Evolutionary conservation across 2,329 filamentous ascomycete genomes (phyloP), one percentile per base, ranked within the genome.

Genomic region (Fusarium avenaceum): DNA sequence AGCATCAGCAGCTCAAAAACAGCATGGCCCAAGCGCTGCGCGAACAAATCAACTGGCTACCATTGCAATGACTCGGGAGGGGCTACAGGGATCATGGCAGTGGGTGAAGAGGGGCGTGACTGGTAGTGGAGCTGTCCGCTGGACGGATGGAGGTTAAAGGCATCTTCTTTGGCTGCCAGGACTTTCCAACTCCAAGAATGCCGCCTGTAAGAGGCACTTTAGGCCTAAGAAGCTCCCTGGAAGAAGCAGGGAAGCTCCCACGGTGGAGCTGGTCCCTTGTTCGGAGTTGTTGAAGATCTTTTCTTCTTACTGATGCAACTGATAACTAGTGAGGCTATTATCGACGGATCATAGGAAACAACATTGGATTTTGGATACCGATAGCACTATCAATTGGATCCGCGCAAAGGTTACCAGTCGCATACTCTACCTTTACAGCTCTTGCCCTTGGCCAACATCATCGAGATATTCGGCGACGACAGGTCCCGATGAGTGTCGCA

Each of bases 51-150:
- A 74, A 74, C 72, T 74, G 69, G 72, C 63, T 72, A 69, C 70
- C 67, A 73, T 71, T 73, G 72, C 72, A 74, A 74, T 74, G 72
- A 74, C 72, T 74, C 72, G 72, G 60, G 69, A 71, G 64, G 69
- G 71, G 68, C 65, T 63, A 61, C 62, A 65, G 67, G 71, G 72
- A 68, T 70, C 59, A 58, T 65, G 61, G 47, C 56, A 66, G 60
- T 46, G 56, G 57, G 13, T 63, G 63, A 70, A 60, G 70, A 65
- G 67, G 49, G 60, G 59, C 57, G 70, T 73, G 57, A 60, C 57
- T 56, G 52, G 48, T 42, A 58, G 69, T 72, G 66, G 64, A 67
- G 65, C 47, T 62, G 40, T 33, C 48, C 53, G 50, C 57, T 67
- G 57, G 63, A 67, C 63, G 61, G 64, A 71, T 67, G 65, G 61